Conservation (phyloP, 148 eudicot genomes). For the Linanthus parryae region DNA sequence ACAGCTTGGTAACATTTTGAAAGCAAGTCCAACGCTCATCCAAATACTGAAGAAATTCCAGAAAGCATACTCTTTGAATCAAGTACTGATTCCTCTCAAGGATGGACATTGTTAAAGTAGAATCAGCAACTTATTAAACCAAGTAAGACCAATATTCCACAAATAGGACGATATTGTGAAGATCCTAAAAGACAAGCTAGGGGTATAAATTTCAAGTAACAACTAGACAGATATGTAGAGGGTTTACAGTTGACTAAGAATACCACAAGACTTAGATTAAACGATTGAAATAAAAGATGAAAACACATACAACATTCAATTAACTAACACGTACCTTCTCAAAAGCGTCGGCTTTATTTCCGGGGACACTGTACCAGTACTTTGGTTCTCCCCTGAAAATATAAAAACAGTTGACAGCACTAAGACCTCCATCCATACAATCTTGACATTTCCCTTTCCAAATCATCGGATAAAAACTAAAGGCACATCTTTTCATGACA, state of each 20-base stretch:
- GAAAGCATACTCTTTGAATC: no score
- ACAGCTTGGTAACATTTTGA: no score
- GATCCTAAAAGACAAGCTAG: background rate
- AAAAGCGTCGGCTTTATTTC: conserved; percentile 76
- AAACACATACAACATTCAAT: background rate
- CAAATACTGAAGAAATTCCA: no score
- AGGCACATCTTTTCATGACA: background rate
- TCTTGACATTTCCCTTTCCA: no score
- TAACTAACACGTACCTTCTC: conserved; percentile 59
- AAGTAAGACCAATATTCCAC: no score
- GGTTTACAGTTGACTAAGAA: background rate
- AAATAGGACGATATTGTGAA: background rate
- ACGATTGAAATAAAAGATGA: background rate
- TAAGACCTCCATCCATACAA: no score
- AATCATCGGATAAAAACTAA: no score
- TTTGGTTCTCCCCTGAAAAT: conserved; percentile 97
- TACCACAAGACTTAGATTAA: background rate
- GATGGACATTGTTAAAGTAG: no score
- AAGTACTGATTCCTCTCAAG: no score
- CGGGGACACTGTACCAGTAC: conserved; percentile 99
- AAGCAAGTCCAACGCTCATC: no score
- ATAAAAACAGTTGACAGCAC: conserved; percentile 15
- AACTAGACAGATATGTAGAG: background rate
- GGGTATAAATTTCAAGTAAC: background rate
- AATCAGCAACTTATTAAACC: no score